Evolutionary conservation across 2,329 filamentous ascomycete genomes (phyloP), one percentile per base, ranked within the genome.

Genomic region (Epichloe coenophiala): DNA sequence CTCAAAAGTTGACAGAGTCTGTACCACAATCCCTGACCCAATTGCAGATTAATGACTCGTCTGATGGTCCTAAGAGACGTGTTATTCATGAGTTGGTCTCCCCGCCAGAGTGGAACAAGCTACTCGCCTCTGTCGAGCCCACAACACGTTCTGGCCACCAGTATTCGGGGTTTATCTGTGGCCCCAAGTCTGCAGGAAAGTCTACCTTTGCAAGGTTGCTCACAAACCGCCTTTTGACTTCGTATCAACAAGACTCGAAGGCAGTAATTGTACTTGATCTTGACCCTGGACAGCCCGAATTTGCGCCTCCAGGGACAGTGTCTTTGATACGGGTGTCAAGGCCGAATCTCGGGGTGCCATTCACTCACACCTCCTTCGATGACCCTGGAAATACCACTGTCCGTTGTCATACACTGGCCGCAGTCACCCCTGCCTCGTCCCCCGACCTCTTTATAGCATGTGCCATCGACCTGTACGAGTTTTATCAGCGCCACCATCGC

Each of bases 271-370:
- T 84, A n/a, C 72, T 93, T 6, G 87, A 93, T 57, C 71, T 91
- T 9, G 86, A 93, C 60, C 84, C 85, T 1, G 83, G 82, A 0
- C 86, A 89, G 59, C 84, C 86, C 3, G 86, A 90, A 60, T 89
- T 84, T 61, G 78, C 77, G 0, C 74, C 82, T 1, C 77, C 82
- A 1, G 86, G 86, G 0, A 80, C 84, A 13, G 60, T 91, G 19
- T 86, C 85, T 1, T 75, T 91, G 4, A 69, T 83, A 13, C 71
- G 77, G 31, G 65, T 89, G 11, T 71, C 68, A 1, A 65, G 72
- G 33, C 78, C 82, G 0, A 81, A 87, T 47, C 68, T 90, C 5
- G 76, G 80, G 0, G 77, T 84, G 1, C 73, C 84, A 0, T 90
- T 86, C 59, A 80, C 80, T 7, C 83, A 86, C 56, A 75, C 68